phyloP scores from a whole-genome alignment of 108 stramenopile genomes.

The Seminavis robusta region DNA sequence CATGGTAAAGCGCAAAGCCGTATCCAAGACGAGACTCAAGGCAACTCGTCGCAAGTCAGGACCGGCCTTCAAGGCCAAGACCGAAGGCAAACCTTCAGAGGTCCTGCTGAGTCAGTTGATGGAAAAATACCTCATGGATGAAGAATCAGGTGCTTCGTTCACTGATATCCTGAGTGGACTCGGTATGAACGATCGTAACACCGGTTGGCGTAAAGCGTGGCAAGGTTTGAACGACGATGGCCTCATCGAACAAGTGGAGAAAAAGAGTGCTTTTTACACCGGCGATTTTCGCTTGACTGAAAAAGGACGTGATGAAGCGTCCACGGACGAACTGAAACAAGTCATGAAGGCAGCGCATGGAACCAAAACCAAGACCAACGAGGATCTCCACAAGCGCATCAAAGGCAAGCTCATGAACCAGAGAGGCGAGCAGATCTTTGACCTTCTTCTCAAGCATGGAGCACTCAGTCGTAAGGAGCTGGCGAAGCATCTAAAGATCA shows the following conservation, averaged over 20 bases:
- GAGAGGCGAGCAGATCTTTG: constrained; percentile 3
- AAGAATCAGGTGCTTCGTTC: background rate
- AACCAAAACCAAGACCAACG: background rate
- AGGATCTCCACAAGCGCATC: background rate
- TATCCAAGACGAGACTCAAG: too few species aligned
- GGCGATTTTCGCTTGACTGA: background rate
- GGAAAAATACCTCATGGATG: too few species aligned
- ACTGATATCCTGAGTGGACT: background rate
- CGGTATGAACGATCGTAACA: constrained; percentile 10
- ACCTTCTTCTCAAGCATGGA: background rate
- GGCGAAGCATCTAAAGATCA: background rate
- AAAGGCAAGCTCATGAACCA: background rate
- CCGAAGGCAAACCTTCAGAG: too few species aligned
- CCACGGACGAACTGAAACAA: background rate
- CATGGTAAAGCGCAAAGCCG: too few species aligned
- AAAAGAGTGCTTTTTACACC: background rate
- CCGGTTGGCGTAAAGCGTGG: constrained; percentile 2
- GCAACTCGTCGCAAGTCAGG: too few species aligned
- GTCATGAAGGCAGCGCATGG: background rate
- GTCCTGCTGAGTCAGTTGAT: too few species aligned
- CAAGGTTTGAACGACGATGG: background rate
- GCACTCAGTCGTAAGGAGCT: background rate
- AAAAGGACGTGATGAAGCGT: constrained; percentile 2
- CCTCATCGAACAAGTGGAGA: background rate
- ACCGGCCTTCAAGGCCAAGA: too few species aligned